Evolutionary conservation across 106 monocot species (phyloP).

Genomic region (Dendrobium chrysotoxum): DNA sequence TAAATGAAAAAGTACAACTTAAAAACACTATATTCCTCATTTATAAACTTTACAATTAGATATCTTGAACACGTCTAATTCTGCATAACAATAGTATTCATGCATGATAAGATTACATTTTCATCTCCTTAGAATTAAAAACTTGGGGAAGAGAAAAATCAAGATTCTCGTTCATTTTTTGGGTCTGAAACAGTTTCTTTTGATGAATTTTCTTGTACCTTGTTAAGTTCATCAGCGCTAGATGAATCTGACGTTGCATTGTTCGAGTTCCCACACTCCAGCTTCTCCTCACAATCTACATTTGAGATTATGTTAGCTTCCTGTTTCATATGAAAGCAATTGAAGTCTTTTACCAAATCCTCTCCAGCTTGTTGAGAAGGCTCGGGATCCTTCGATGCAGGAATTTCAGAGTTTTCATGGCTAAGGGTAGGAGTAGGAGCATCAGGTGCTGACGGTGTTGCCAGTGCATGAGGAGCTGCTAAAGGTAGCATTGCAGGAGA

Average conservation of each 20-base stretch:
- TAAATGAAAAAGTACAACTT: neutral
- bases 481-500: neutral
- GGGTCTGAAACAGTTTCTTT: conserved; percentile 26
- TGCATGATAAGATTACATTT: neutral
- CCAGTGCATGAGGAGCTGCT: conserved; percentile 16
- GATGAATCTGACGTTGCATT: conserved; percentile 13
- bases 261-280: conserved; percentile 21
- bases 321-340: conserved; percentile 12
- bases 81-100: neutral
- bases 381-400: conserved; percentile 11
- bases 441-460: neutral
- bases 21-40: conserved; percentile 20
- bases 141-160: neutral
- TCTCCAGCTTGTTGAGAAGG: conserved; percentile 11
- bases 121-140: no score
- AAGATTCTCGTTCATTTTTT: conserved; percentile 22
- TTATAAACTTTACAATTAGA: conserved; percentile 18
- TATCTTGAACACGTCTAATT: neutral
- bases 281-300: conserved; percentile 13
- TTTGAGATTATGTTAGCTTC: conserved; percentile 18
- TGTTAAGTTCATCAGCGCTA: conserved; percentile 8
- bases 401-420: conserved; percentile 14
- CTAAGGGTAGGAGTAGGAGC: conserved; percentile 6
- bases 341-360: conserved; percentile 7
- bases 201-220: conserved; percentile 21